These are phyloP conservation scores for Fraxinus latifolia DNA, from an alignment of 305 asterid species.

Conservation along the genomic window DNA sequence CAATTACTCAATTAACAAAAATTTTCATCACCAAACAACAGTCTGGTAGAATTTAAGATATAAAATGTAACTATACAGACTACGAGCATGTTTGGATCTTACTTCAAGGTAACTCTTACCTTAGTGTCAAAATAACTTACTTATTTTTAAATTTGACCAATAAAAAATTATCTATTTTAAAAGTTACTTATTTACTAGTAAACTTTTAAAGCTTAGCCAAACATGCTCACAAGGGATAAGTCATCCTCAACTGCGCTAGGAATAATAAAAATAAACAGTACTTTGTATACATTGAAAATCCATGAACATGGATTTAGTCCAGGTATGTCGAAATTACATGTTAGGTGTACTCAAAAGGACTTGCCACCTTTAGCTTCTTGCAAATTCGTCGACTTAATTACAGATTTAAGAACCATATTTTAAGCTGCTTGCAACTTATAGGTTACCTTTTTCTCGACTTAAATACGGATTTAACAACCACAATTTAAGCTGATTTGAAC, in stretches of 20 bases:
- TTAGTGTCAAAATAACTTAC: too few species aligned
- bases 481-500: neutral
- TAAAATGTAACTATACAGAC: neutral
- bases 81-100: neutral
- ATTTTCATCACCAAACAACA: neutral
- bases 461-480: neutral
- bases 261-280: neutral
- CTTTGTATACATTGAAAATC: neutral
- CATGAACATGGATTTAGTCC: neutral
- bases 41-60: neutral
- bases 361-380: neutral
- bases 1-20: slow-evolving; percentile 1
- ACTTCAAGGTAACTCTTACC: neutral
- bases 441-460: neutral
- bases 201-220: neutral
- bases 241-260: neutral
- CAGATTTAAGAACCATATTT: neutral
- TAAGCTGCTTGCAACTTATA: neutral
- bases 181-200: neutral
- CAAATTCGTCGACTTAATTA: neutral
- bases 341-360: neutral
- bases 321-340: neutral
- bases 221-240: neutral
- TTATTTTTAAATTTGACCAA: too few species aligned
- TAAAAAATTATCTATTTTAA: too few species aligned